Evolutionary conservation across 129 eudicot species (phyloP).

Genomic region (Centella asiatica): DNA sequence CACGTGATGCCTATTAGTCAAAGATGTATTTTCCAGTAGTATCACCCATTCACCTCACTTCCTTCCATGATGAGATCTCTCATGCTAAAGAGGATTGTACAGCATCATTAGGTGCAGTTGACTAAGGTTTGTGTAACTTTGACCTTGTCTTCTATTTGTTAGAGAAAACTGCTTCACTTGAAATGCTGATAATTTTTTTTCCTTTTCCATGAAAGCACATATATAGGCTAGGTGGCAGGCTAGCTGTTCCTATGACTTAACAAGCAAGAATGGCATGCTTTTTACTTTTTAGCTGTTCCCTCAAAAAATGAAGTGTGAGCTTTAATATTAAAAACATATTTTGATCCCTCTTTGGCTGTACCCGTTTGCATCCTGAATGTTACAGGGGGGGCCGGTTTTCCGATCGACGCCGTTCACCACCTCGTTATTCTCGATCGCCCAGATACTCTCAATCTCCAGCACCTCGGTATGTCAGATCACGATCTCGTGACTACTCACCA

Average conservation of each 20-base stretch:
- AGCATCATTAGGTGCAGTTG: too few relatives aligned
- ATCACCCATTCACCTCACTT: too few relatives aligned
- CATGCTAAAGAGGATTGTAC: too few relatives aligned
- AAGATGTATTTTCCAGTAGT: too few relatives aligned
- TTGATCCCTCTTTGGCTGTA: background rate
- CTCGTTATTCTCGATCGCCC: slow-evolving; percentile 42
- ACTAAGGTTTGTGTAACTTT: too few relatives aligned
- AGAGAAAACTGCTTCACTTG: background rate
- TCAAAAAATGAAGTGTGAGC: background rate
- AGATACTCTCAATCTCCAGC: slow-evolving; percentile 52
- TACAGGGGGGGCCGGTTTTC: slow-evolving; percentile 17
- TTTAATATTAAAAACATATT: background rate
- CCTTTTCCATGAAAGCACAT: background rate
- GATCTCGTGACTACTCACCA: slow-evolving; percentile 75
- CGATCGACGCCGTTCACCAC: slow-evolving; percentile 9
- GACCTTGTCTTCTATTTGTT: background rate
- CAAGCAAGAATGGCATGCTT: too few relatives aligned
- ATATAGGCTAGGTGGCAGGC: too few relatives aligned
- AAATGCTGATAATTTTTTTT: background rate
- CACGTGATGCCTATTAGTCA: too few relatives aligned
- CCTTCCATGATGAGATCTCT: too few relatives aligned
- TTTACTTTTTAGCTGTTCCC: background rate
- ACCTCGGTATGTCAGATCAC: slow-evolving; percentile 51
- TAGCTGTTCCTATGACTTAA: too few relatives aligned
- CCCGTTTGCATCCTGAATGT: background rate